Evolutionary conservation across 2,329 filamentous ascomycete species (phyloP).

Genomic region (Ceratocystis huliohia): DNA sequence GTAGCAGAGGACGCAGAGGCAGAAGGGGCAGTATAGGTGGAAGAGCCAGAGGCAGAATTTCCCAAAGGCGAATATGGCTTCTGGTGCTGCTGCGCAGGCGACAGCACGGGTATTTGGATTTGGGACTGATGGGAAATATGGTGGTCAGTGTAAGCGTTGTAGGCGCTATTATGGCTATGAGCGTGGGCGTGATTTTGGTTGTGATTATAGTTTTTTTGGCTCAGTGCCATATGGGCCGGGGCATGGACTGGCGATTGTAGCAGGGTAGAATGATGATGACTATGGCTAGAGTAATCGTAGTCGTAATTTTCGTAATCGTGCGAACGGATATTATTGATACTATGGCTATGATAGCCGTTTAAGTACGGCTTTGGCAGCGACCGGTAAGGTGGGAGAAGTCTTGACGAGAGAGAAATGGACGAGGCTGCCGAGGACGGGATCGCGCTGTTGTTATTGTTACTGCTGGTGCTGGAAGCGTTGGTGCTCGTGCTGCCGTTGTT

Average conservation of each 20-base stretch:
- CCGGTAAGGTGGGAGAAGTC: conserved; percentile 15
- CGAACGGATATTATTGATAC: conserved; percentile 11
- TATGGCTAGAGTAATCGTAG: conserved; percentile 17
- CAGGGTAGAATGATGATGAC: conserved; percentile 7
- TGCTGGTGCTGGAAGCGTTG: conserved; percentile 12
- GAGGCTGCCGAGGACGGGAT: conserved; percentile 17
- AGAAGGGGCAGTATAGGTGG: conserved; percentile 26
- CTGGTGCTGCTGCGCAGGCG: conserved; percentile 23
- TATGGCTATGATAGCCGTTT: conserved; percentile 10
- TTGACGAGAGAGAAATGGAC: conserved; percentile 15
- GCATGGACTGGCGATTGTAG: conserved; percentile 14
- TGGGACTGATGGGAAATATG: conserved; percentile 38
- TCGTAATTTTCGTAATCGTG: conserved; percentile 19
- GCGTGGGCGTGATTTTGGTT: not conserved
- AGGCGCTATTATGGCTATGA: conserved; percentile 10
- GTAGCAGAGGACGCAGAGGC: conserved; percentile 25
- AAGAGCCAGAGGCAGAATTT: not conserved
- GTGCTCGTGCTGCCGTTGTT: conserved; percentile 11
- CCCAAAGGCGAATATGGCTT: conserved; percentile 15
- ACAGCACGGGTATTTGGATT: conserved; percentile 14
- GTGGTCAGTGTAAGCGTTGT: conserved; percentile 14
- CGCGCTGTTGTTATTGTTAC: conserved; percentile 15
- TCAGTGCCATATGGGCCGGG: conserved; percentile 11
- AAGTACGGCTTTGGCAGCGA: conserved; percentile 10
- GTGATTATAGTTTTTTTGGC: conserved; percentile 8